Evolutionary conservation across 805 yeast species (phyloP).

Genomic region (Ogataea paradorogensis): DNA sequence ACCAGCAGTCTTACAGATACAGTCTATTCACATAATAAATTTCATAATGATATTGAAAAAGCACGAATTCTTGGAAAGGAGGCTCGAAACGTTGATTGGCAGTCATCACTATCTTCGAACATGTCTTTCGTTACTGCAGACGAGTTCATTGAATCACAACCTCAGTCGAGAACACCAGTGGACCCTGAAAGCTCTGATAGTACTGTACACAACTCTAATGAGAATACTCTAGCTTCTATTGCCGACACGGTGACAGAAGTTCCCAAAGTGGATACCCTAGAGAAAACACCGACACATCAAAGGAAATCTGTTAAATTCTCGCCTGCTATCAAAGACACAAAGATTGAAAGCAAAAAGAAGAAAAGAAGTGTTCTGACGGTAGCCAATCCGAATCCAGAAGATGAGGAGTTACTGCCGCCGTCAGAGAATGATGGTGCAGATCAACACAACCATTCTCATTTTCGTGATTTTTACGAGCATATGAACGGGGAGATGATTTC

Average conservation of each 20-base stretch:
- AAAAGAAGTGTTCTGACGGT: conserved; percentile 3
- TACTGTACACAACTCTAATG: not conserved
- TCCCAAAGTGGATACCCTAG: not conserved
- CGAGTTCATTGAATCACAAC: conserved; percentile 8
- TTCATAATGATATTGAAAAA: conserved; percentile 13
- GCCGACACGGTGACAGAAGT: conserved; percentile 1
- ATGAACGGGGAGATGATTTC: conserved; percentile 18
- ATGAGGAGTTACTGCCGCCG: not conserved
- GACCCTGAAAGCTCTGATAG: no score
- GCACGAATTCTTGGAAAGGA: conserved; percentile 12
- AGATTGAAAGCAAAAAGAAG: not conserved
- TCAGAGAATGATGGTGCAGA: not conserved
- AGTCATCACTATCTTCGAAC: conserved; percentile 11
- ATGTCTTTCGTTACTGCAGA: conserved; percentile 27
- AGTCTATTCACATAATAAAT: conserved; percentile 9
- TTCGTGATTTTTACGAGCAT: conserved; percentile 14
- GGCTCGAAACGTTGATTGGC: not conserved
- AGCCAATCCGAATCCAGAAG: conserved; percentile 15
- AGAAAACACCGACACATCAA: not conserved
- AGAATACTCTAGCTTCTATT: conserved; percentile 1
- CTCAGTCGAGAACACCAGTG: not conserved
- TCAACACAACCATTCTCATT: conserved; percentile 9
- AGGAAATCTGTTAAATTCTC: conserved; percentile 18
- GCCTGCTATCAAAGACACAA: conserved; percentile 5
- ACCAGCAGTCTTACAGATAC: not conserved